Conservation (phyloP, 306 rosid genomes). For the Ziziphus jujuba region DNA sequence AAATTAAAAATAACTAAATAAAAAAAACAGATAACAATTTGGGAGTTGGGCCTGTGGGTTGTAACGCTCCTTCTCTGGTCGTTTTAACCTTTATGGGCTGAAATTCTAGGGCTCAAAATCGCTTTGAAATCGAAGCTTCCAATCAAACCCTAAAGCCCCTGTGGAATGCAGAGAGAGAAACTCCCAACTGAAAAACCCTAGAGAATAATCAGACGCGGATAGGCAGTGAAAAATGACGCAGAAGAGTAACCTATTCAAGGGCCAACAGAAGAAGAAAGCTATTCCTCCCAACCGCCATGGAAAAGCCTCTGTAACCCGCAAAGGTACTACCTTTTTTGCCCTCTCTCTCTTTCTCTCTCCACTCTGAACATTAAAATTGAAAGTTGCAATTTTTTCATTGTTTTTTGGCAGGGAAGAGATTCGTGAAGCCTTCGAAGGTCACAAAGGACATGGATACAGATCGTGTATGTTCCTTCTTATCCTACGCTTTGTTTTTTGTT, state of each 20-base stretch:
- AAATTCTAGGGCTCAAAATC: no score
- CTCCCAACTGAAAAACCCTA: not conserved
- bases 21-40: no score
- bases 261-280: slow-evolving; percentile 69
- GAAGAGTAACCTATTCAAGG: slow-evolving; percentile 69
- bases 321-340: slow-evolving; percentile 35
- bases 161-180: not conserved
- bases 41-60: no score
- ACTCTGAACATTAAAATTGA: not conserved
- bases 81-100: no score
- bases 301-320: slow-evolving; percentile 54
- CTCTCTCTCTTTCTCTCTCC: not conserved
- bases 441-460: slow-evolving; percentile 83
- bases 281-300: slow-evolving; percentile 85
- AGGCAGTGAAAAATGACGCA: slow-evolving; percentile 63
- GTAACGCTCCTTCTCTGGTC: no score
- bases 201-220: slow-evolving; percentile 10
- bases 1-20: no score
- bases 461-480: slow-evolving; percentile 49
- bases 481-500: not conserved
- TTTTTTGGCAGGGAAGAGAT: slow-evolving; percentile 57
- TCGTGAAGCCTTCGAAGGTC: slow-evolving; percentile 63
- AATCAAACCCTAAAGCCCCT: no score
- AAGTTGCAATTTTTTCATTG: not conserved
- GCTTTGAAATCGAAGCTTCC: no score